These are phyloP conservation scores for Pelargonium myrrhifolium DNA, from an alignment of 441 rosid genomes.

Conservation along the genomic window DNA sequence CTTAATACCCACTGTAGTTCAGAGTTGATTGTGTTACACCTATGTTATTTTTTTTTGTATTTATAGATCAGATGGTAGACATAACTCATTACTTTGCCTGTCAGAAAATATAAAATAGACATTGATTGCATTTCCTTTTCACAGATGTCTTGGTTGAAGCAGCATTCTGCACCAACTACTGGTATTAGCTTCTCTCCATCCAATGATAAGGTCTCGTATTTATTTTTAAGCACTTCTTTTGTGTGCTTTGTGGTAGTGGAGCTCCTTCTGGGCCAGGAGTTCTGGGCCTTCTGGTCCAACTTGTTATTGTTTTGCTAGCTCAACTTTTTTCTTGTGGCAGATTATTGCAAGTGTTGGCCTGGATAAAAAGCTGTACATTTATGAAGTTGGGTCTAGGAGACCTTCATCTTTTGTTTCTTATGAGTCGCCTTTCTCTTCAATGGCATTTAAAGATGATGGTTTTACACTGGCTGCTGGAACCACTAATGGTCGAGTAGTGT, in stretches of 20 bases:
- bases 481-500: constrained; percentile 76
- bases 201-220: constrained; percentile 65
- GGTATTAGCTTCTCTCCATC: constrained; percentile 90
- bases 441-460: constrained; percentile 92
- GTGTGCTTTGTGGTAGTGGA: constrained; percentile 9
- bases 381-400: constrained; percentile 79
- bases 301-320: constrained; percentile 3
- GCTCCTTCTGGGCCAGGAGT: constrained; percentile 5
- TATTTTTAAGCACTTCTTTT: constrained; percentile 4
- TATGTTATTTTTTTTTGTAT: neutral
- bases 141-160: constrained; percentile 91
- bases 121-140: constrained; percentile 22
- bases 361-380: constrained; percentile 89
- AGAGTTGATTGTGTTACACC: neutral
- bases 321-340: constrained; percentile 35
- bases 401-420: constrained; percentile 61
- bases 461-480: constrained; percentile 90
- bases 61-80: no score
- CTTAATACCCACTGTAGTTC: neutral
- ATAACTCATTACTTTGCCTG: no score
- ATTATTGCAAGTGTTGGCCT: constrained; percentile 86
- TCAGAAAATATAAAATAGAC: neutral
- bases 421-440: constrained; percentile 88
- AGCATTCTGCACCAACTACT: constrained; percentile 87
- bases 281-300: no score